phyloP scores from a whole-genome alignment of 2,329 filamentous ascomycete species.

The Periconia digitata region DNA sequence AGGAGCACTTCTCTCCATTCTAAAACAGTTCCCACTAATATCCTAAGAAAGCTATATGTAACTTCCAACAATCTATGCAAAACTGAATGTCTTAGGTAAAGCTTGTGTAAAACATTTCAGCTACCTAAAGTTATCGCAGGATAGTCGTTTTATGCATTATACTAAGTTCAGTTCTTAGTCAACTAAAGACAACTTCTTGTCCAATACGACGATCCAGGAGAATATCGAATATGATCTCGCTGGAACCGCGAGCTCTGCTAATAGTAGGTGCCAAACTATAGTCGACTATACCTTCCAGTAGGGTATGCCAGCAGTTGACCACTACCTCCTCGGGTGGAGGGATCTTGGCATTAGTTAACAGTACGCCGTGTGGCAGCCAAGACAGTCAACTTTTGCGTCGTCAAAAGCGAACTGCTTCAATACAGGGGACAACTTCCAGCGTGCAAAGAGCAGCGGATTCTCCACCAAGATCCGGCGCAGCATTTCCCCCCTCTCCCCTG shows the following conservation, averaged over 20 bases:
- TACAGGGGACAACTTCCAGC: constrained; percentile 15
- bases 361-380: constrained; percentile 10
- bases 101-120: no score
- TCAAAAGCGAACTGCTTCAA: constrained; percentile 16
- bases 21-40: no score
- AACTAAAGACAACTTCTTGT: no score
- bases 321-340: constrained; percentile 7
- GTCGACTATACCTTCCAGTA: constrained; percentile 3
- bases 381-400: constrained; percentile 13
- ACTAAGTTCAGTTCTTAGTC: no score
- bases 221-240: no score
- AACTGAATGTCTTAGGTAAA: no score
- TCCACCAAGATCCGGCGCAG: constrained; percentile 14
- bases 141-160: no score
- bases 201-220: no score
- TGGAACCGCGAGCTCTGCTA: neutral
- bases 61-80: no score
- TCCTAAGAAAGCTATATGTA: no score
- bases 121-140: no score
- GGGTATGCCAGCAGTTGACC: constrained; percentile 3
- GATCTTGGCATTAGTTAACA: constrained; percentile 15
- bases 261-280: constrained; percentile 2
- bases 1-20: no score
- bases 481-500: constrained; percentile 11
- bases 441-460: constrained; percentile 15